Conservation (phyloP, 2,329 filamentous ascomycete genomes). For the Alternaria longipes region DNA sequence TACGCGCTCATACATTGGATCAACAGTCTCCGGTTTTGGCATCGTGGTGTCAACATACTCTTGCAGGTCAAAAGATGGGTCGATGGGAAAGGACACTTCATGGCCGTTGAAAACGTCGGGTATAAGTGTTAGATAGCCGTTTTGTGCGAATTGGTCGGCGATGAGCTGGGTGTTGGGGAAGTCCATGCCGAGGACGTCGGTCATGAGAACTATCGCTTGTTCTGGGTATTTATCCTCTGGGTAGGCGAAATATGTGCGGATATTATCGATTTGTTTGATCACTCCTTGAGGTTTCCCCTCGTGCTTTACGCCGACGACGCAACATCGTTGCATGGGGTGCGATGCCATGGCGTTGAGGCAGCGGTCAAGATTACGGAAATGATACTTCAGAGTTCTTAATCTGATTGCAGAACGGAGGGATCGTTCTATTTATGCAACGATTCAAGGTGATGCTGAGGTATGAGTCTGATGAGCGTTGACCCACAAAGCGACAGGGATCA, state of each 20-base stretch:
- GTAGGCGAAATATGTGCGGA: constrained; percentile 65
- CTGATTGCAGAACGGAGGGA: not conserved
- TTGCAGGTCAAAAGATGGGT: constrained; percentile 60
- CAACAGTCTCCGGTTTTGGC: constrained; percentile 56
- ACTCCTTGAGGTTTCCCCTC: constrained; percentile 60
- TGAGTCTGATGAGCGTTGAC: not conserved
- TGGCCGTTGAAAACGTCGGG: constrained; percentile 77
- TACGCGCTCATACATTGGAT: constrained; percentile 62
- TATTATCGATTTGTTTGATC: constrained; percentile 44
- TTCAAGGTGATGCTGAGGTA: not conserved
- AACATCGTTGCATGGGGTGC: constrained; percentile 60
- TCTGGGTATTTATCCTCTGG: constrained; percentile 56
- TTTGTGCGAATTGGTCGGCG: constrained; percentile 77
- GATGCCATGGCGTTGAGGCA: constrained; percentile 59
- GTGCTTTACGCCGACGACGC: constrained; percentile 61
- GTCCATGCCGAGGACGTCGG: constrained; percentile 66
- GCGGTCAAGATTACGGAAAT: not conserved
- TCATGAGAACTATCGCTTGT: constrained; percentile 63
- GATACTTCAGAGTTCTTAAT: not conserved
- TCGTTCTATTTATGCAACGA: not conserved
- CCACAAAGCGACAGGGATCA: not conserved
- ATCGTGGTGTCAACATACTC: constrained; percentile 58
- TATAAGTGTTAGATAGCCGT: constrained; percentile 74
- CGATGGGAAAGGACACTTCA: constrained; percentile 63
- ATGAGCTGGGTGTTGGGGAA: constrained; percentile 65